These are phyloP conservation scores for Gaertneriomyces sp. DNA, from an alignment of 192 early-diverging fungal genomes.

Conservation along the genomic window DNA sequence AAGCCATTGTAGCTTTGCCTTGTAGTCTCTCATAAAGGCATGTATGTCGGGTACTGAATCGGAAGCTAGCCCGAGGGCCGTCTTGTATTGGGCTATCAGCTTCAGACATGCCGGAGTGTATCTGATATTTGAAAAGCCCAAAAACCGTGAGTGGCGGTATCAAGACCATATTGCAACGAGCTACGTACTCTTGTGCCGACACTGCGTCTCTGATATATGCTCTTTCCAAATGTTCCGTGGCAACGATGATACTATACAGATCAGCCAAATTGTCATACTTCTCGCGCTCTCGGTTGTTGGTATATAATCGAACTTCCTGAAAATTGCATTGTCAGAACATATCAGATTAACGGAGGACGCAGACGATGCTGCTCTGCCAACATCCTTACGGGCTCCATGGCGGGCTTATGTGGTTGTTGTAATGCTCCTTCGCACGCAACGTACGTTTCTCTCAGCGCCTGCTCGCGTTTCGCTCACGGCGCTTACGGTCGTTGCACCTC, in stretches of 20 bases:
- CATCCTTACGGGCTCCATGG: too few species aligned
- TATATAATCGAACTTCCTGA: slow-evolving; percentile 76
- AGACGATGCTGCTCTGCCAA: too few species aligned
- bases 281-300: slow-evolving; percentile 80
- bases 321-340: not conserved
- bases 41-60: slow-evolving; percentile 65
- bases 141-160: not conserved
- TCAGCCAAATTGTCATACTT: slow-evolving; percentile 90
- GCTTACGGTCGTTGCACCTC: too few species aligned
- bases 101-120: slow-evolving; percentile 87
- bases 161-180: not conserved
- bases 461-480: too few species aligned
- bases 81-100: slow-evolving; percentile 89
- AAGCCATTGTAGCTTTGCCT: slow-evolving; percentile 36
- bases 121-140: slow-evolving; percentile 35
- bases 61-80: slow-evolving; percentile 64
- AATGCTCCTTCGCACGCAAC: too few species aligned
- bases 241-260: slow-evolving; percentile 85
- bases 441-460: too few species aligned
- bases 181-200: slow-evolving; percentile 67
- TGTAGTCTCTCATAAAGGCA: slow-evolving; percentile 76
- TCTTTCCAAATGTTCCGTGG: slow-evolving; percentile 87
- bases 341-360: too few species aligned
- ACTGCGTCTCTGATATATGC: slow-evolving; percentile 88
- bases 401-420: too few species aligned